Conservation (phyloP, 2,329 filamentous ascomycete species). For the Paraphoma sp. region DNA sequence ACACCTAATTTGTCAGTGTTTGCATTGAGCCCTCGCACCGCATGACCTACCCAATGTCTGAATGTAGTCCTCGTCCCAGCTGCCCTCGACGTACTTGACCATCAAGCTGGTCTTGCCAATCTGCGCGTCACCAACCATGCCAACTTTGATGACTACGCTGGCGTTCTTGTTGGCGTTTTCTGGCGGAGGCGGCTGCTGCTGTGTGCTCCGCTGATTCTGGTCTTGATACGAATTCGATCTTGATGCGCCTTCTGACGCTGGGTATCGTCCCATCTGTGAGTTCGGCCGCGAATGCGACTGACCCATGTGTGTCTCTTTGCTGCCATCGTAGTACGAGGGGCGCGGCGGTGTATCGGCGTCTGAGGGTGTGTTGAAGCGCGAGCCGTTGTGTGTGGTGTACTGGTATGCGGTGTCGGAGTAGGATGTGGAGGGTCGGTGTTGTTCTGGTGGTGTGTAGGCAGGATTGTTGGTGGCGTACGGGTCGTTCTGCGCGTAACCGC, state of each 20-base stretch:
- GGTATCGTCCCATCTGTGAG: constrained; percentile 58
- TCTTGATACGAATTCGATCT: constrained; percentile 55
- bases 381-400: constrained; percentile 44
- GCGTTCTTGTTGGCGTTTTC: constrained; percentile 56
- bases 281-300: constrained; percentile 54
- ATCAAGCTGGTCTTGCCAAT: constrained; percentile 99
- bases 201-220: constrained; percentile 53
- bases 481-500: not conserved
- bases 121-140: constrained; percentile 98
- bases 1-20: constrained; percentile 66
- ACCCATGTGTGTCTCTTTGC: constrained; percentile 44
- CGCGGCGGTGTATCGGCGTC: constrained; percentile 56
- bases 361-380: constrained; percentile 53
- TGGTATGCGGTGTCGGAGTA: constrained; percentile 59
- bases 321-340: constrained; percentile 40
- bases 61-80: constrained; percentile 99
- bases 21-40: not conserved
- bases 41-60: constrained; percentile 78
- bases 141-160: constrained; percentile 96
- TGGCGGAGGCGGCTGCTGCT: constrained; percentile 41
- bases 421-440: constrained; percentile 59
- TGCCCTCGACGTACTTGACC: constrained; percentile 99
- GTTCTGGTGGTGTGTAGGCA: constrained; percentile 52
- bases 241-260: constrained; percentile 51
- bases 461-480: constrained; percentile 22